Conservation (phyloP, 192 early-diverging fungal genomes). For the Gigaspora rosea region DNA sequence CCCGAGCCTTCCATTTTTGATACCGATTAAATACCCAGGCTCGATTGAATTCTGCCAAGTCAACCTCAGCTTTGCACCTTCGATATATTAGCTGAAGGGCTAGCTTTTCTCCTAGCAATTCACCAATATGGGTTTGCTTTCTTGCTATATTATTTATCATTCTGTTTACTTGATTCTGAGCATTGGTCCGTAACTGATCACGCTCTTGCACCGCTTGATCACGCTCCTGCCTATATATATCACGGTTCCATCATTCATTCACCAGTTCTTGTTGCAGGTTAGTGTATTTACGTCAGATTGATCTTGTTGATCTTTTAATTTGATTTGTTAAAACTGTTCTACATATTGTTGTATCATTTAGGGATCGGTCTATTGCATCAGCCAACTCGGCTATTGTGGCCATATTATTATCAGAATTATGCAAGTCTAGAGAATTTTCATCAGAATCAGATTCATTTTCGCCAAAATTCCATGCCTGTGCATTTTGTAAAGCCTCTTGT, state of each 20-base stretch:
- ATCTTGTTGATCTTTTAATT: background rate
- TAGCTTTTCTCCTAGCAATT: too few species aligned
- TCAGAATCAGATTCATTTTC: too few species aligned
- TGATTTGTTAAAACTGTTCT: background rate
- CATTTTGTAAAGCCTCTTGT: too few species aligned
- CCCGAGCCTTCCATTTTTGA: too few species aligned
- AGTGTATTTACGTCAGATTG: background rate
- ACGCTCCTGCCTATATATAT: background rate
- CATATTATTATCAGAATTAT: background rate
- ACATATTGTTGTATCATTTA: background rate
- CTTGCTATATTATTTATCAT: background rate
- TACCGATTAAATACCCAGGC: too few species aligned
- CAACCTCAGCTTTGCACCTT: too few species aligned
- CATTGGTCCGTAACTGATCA: too few species aligned
- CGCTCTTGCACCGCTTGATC: too few species aligned
- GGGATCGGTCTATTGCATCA: background rate
- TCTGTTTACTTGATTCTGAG: background rate
- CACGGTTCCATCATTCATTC: too few species aligned
- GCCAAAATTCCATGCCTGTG: too few species aligned
- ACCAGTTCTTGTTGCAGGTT: background rate
- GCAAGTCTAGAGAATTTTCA: background rate
- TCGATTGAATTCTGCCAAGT: too few species aligned
- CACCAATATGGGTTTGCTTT: background rate
- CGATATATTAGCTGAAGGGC: too few species aligned
- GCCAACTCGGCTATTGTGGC: background rate